Evolutionary conservation across 192 early-diverging fungal species (phyloP).

Genomic region (Kappamyces sp.): DNA sequence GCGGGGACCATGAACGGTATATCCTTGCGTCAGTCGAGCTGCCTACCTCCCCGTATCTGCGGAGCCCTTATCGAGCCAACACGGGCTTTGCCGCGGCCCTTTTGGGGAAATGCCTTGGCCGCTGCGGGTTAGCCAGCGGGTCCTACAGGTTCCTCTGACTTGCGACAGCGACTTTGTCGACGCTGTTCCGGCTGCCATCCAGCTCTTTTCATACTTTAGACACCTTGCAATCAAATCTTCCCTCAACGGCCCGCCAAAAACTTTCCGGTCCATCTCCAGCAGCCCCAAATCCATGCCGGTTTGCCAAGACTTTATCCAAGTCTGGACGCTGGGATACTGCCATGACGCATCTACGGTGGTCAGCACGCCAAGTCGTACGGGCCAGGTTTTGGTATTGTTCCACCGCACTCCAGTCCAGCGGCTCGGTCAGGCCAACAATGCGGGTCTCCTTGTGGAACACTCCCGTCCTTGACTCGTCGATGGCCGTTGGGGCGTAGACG

Average conservation of each 20-base stretch:
- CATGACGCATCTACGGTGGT: too few relatives aligned
- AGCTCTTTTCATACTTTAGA: conserved; percentile 81
- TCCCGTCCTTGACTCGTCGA: too few relatives aligned
- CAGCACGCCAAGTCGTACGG: too few relatives aligned
- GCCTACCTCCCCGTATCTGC: conserved; percentile 78
- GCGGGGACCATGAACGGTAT: conserved; percentile 74
- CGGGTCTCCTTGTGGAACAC: too few relatives aligned
- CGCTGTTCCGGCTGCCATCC: conserved; percentile 76
- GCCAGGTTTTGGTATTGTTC: too few relatives aligned
- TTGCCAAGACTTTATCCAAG: conserved; percentile 70
- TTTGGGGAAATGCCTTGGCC: conserved; percentile 76
- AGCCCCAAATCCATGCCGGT: conserved; percentile 67
- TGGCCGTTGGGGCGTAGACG: too few relatives aligned
- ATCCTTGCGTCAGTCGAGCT: conserved; percentile 28
- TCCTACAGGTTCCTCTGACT: conserved; percentile 77
- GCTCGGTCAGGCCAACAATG: too few relatives aligned
- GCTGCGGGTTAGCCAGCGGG: too few relatives aligned
- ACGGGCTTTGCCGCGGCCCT: conserved; percentile 89
- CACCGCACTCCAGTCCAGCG: too few relatives aligned
- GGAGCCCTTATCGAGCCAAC: conserved; percentile 79
- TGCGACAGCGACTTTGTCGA: conserved; percentile 73
- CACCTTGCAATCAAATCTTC: conserved; percentile 79
- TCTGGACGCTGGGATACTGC: conserved; percentile 46
- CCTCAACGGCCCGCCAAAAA: conserved; percentile 72
- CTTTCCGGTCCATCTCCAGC: conserved; percentile 60